phyloP scores from a whole-genome alignment of 306 rosid genomes.

The Ormosia semicastrata region DNA sequence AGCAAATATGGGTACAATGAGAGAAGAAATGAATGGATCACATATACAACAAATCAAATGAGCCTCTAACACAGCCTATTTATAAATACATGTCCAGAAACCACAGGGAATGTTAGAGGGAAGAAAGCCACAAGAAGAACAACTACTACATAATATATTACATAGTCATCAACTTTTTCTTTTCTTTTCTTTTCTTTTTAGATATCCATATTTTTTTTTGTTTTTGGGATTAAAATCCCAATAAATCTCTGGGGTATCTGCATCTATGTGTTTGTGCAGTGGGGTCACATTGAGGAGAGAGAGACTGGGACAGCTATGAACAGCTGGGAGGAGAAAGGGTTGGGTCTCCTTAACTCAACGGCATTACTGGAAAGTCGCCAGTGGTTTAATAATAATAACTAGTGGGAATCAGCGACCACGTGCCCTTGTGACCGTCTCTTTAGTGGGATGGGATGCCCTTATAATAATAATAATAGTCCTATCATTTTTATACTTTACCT shows the following conservation, averaged over 20 bases:
- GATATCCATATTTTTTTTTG: neutral
- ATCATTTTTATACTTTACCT: slow-evolving; percentile 3
- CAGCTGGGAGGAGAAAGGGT: slow-evolving; percentile 60
- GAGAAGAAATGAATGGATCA: neutral
- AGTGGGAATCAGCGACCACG: slow-evolving; percentile 69
- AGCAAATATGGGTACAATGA: neutral
- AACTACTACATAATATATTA: neutral
- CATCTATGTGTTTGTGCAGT: slow-evolving; percentile 38
- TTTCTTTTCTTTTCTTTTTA: neutral
- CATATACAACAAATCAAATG: slow-evolving; percentile 10
- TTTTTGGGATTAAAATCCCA: slow-evolving; percentile 28
- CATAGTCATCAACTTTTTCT: neutral
- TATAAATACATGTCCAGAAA: slow-evolving; percentile 1
- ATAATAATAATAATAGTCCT: neutral
- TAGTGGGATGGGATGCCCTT: slow-evolving; percentile 28
- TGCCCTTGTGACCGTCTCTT: slow-evolving; percentile 54
- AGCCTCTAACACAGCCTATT: neutral
- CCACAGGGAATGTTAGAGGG: slow-evolving; percentile 30
- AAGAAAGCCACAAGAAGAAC: slow-evolving; percentile 2
- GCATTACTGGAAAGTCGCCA: slow-evolving; percentile 78
- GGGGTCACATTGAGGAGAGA: slow-evolving; percentile 53
- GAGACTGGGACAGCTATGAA: slow-evolving; percentile 69
- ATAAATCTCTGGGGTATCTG: slow-evolving; percentile 37
- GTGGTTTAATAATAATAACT: slow-evolving; percentile 19
- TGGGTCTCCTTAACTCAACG: slow-evolving; percentile 64